Base-by-base conservation (phyloP, 208 protist genomes). In the Leishmania mexicana region DNA sequence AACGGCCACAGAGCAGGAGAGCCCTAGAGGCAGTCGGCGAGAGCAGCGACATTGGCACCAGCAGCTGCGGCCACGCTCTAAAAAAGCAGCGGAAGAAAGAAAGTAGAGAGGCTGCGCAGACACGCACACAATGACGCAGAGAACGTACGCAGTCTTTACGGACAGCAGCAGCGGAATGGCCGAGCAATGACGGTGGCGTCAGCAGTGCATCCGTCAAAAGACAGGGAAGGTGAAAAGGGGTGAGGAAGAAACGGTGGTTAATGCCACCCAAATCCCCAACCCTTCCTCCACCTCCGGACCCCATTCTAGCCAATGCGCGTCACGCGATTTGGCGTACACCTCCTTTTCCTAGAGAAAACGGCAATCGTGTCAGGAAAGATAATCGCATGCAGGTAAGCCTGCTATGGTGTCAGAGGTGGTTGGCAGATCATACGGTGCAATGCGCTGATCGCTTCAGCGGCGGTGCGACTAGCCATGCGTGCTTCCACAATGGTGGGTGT, bases 401-500 rank as follows among this genome's bases (percentile, higher is more conserved):
- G 49, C 5, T 45, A 64, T 24, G 21, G 35, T 1, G 19, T 35
- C 40, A 68, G 11, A 24, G 54, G 42, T 17, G 75, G 57, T 6
- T 21, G 47, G 42, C 75, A 78, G 31, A 78, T 78, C 11, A 78
- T 51, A 13, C 7, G 3, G 28, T 80, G 58, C 64, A 80, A 28
- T 1, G 58, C 24, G 10, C 47, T 17, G 45, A 72, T 49, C 47
- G 64, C 54, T 7, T 80, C 64, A 17, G 28, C 47, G 17, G 76
- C 64, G 42, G 60, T 49, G 64, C 62, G 49, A 72, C 28, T 31
- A n/a, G 28, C 31, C 60, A 80, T 80, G 64, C 76, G 76, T 42
- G 21, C 42, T 24, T 80, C 76, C 10, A 72, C 40, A 28, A 21
- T 11, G 15, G 76, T 62, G 21, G 49, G 76, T 31, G 42, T 57